Base-by-base conservation (phyloP, 2,329 filamentous ascomycete species). In the Cyclaneusma minus region DNA sequence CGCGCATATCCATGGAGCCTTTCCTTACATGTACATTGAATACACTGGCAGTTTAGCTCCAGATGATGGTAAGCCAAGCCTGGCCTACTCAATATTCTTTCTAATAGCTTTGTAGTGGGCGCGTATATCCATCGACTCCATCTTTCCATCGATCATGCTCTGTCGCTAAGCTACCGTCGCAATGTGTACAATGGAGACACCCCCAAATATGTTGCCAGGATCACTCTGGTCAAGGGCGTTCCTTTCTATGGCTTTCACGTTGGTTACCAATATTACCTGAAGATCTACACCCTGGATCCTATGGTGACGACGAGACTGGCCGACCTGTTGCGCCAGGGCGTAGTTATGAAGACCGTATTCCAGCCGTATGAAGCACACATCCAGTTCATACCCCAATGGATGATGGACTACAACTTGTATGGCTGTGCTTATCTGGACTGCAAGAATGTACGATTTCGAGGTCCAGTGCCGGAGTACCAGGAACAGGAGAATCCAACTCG, bases 381-480 rank as follows among this genome's bases (percentile, higher is more conserved):
- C 34, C 83, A 93, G 45, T 95, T 85, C 47, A 56, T 94, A 6
- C 62, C 89, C 7, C 91, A 98, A 52, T 98, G 91, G 68, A 95
- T 98, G 89, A 79, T 77, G 36, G 91, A 98, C 49, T 98, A 91
- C 58, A 98, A 94, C 46, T 59, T 98, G 38, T 95, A 92, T 48
- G 91, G 91, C 5, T 98, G 89, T 46, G 76, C 72, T 29, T 91
- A 87, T 42, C 71, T 95, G 36, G 68, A 87, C 31, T 77, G 72
- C 25, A 59, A 59, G 7, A 79, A 70, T 35, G 68, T 74, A 2
- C 62, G 55, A 15, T 94, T 93, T 44, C 70, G 89, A 29, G 60
- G 61, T 3, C 84, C 84, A 0, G 58, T 94, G 2, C 85, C 85
- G 0, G 56, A 64, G 6, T 71, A 68, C 40, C 58, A 72, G n/a